Percentiles rank a stretch among this genome's conserved stretches.
phyloP scores from a whole-genome alignment of 768 basidiomycete species.

The Hypholoma sublateritium region DNA sequence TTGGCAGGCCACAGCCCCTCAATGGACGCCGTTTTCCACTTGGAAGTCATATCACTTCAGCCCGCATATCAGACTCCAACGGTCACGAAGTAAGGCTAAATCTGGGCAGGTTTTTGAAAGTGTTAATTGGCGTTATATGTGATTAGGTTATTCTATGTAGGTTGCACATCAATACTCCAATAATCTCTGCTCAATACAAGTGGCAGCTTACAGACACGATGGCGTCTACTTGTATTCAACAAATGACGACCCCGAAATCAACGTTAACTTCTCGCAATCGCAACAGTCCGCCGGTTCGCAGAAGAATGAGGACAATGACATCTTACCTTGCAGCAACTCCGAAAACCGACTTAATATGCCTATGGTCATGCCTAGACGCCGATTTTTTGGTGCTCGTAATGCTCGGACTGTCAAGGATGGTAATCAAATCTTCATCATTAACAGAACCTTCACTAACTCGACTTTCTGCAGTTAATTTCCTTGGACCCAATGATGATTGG shows the following conservation, averaged over 20 bases:
- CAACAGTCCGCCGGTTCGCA: too few relatives aligned
- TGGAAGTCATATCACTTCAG: slow-evolving; percentile 71
- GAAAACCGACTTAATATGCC: slow-evolving; percentile 37
- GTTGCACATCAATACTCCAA: slow-evolving; percentile 22
- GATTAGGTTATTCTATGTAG: slow-evolving; percentile 63
- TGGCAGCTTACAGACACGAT: slow-evolving; percentile 70
- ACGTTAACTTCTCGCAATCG: slow-evolving; percentile 18
- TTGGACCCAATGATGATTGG: slow-evolving; percentile 77
- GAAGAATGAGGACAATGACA: not conserved
- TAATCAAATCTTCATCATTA: slow-evolving; percentile 22
- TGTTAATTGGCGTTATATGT: not conserved
- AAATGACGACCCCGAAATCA: slow-evolving; percentile 50
- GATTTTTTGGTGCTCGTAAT: slow-evolving; percentile 73
- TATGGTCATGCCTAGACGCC: slow-evolving; percentile 59
- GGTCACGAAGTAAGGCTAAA: slow-evolving; percentile 65
- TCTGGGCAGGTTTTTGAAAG: too few relatives aligned
- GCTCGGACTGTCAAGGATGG: slow-evolving; percentile 88
- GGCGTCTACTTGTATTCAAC: slow-evolving; percentile 75
- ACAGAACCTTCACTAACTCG: not conserved
- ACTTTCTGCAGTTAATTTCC: slow-evolving; percentile 65
- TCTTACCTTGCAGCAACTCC: not conserved
- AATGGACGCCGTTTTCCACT: slow-evolving; percentile 28
- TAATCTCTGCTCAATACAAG: slow-evolving; percentile 7
- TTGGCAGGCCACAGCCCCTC: slow-evolving; percentile 48
- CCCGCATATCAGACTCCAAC: slow-evolving; percentile 66